Percentiles rank a stretch among this genome's conserved stretches.
Conservation (phyloP, 495 filamentous ascomycete species). For the Lasiosphaeria miniovina region DNA sequence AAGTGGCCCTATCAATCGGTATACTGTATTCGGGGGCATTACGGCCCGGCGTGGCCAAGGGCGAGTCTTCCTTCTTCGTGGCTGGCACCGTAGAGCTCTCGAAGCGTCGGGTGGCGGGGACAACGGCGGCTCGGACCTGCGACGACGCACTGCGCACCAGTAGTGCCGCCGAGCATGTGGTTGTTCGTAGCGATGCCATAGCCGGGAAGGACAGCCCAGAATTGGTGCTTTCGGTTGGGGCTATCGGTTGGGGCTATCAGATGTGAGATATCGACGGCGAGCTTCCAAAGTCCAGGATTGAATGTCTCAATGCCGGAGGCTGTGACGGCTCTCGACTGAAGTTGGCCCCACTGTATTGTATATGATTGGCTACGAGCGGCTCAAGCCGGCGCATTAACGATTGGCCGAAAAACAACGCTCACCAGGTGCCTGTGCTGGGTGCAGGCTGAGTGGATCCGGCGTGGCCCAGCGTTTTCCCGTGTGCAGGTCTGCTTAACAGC, state of each 20-base stretch:
- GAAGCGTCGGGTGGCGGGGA: conserved; percentile 45
- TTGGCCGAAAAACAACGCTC: conserved; percentile 18
- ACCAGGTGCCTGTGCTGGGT: no score
- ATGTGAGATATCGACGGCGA: not conserved
- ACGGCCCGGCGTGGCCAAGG: conserved; percentile 36
- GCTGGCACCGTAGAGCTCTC: conserved; percentile 37
- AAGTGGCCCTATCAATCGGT: conserved; percentile 74
- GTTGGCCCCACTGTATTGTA: conserved; percentile 13
- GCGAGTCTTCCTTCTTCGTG: conserved; percentile 25
- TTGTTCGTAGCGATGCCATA: conserved; percentile 44
- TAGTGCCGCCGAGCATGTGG: conserved; percentile 36
- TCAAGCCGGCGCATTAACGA: conserved; percentile 34
- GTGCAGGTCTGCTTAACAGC: conserved; percentile 21
- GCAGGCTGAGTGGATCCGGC: not conserved
- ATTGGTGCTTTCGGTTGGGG: conserved; percentile 1
- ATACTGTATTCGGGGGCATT: conserved; percentile 80
- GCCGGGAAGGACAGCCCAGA: conserved; percentile 5
- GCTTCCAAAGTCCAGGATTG: not conserved
- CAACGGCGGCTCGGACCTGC: conserved; percentile 34
- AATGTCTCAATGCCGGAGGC: no score
- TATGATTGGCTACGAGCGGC: conserved; percentile 18
- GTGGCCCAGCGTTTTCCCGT: conserved; percentile 26
- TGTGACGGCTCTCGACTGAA: not conserved
- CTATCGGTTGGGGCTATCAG: not conserved
- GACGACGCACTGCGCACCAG: conserved; percentile 44